Conservation (phyloP, 345 rosid genomes). For the Xanthoceras sorbifolium region DNA sequence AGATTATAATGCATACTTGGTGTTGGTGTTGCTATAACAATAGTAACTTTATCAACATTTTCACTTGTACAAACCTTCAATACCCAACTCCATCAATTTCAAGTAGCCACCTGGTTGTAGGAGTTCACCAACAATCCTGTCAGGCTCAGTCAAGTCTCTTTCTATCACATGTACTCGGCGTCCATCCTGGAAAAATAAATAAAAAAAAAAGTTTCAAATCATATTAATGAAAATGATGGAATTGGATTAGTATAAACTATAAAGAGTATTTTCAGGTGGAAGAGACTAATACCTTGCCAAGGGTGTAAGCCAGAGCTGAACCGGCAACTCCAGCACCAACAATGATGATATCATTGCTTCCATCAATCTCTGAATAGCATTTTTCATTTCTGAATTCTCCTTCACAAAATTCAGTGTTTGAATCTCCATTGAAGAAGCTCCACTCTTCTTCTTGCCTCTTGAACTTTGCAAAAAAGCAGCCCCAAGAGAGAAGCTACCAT, state of each 20-base stretch:
- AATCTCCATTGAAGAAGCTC: not conserved
- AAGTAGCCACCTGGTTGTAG: constrained; percentile 9
- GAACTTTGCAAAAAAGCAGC: not conserved
- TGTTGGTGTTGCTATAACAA: too few relatives aligned
- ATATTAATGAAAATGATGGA: not conserved
- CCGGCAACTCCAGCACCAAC: constrained; percentile 8
- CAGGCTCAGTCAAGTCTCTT: constrained; percentile 11
- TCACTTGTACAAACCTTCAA: not conserved
- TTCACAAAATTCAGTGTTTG: not conserved
- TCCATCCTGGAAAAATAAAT: not conserved
- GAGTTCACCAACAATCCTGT: constrained; percentile 11
- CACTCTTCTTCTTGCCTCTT: constrained; percentile 1
- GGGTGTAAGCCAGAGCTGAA: constrained; percentile 15
- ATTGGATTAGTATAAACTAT: not conserved
- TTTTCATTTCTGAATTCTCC: not conserved
- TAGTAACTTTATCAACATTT: too few relatives aligned
- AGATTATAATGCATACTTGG: not conserved
- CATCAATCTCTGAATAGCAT: too few relatives aligned
- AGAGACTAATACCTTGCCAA: constrained; percentile 1
- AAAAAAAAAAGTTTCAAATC: not conserved
- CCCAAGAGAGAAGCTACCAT: not conserved
- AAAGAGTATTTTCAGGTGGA: not conserved
- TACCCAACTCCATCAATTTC: constrained; percentile 3
- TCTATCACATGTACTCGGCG: constrained; percentile 1
- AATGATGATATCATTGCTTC: not conserved